Evolutionary conservation across 257 asterid genomes (phyloP).

Genomic region (Hygrophila difformis): DNA sequence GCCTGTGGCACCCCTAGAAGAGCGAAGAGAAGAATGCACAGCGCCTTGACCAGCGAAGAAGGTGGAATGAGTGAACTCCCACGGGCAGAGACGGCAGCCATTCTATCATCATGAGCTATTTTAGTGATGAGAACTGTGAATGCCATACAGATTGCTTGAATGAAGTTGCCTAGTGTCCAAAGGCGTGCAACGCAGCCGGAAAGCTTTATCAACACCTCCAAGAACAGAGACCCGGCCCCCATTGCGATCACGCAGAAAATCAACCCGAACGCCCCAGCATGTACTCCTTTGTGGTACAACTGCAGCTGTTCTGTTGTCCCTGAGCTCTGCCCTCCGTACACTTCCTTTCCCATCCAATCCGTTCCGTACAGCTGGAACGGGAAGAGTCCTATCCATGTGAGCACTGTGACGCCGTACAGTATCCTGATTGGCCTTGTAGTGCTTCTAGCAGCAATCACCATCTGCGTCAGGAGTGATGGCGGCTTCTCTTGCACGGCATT

Average conservation of each 20-base stretch:
- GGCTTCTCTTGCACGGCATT: too few relatives aligned
- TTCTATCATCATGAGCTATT: slow-evolving; percentile 46
- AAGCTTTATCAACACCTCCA: too few relatives aligned
- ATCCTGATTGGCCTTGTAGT: slow-evolving; percentile 65
- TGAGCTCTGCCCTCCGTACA: slow-evolving; percentile 54
- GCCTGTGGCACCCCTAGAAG: slow-evolving; percentile 79
- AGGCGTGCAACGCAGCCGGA: too few relatives aligned
- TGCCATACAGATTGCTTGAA: too few relatives aligned
- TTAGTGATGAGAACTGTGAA: slow-evolving; percentile 64
- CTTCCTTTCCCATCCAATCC: slow-evolving; percentile 80
- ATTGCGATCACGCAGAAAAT: slow-evolving; percentile 56
- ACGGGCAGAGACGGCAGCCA: slow-evolving; percentile 19
- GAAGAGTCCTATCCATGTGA: slow-evolving; percentile 75
- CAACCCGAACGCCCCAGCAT: slow-evolving; percentile 72
- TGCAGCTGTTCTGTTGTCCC: too few relatives aligned
- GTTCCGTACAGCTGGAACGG: slow-evolving; percentile 63
- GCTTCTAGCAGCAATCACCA: too few relatives aligned
- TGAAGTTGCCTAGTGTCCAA: too few relatives aligned
- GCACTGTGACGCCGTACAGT: slow-evolving; percentile 40
- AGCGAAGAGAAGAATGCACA: slow-evolving; percentile 55
- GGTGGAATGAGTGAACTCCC: slow-evolving; percentile 30
- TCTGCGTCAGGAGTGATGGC: too few relatives aligned
- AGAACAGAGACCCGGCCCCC: slow-evolving; percentile 51
- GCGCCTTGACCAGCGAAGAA: slow-evolving; percentile 31
- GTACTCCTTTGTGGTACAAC: slow-evolving; percentile 67